phyloP scores from a whole-genome alignment of 2,329 filamentous ascomycete genomes.

The Sporothrix globosa region DNA sequence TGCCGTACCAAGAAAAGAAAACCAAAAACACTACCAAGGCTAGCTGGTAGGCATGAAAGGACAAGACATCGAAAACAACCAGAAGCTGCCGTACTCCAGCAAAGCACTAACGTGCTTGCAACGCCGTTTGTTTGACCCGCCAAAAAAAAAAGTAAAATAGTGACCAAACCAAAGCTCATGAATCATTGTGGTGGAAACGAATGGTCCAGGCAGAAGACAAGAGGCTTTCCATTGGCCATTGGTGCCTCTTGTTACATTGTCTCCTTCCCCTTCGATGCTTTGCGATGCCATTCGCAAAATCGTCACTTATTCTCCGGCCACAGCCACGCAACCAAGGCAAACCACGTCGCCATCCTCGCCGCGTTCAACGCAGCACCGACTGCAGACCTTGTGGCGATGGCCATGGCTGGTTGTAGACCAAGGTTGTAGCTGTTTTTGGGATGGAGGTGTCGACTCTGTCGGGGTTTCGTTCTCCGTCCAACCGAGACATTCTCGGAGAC shows the following conservation, averaged over 20 bases:
- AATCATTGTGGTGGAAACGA: background rate
- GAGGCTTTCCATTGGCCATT: background rate
- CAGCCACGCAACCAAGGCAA: constrained; percentile 63
- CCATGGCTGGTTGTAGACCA: constrained; percentile 47
- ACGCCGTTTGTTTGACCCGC: background rate
- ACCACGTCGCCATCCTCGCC: constrained; percentile 67
- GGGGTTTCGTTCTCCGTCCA: constrained; percentile 44
- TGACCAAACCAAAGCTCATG: background rate
- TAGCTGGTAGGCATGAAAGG: background rate
- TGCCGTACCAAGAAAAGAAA: background rate
- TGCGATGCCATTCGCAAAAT: background rate
- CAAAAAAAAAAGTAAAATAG: background rate
- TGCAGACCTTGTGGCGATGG: constrained; percentile 63
- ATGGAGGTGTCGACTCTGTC: background rate
- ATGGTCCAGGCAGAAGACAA: background rate
- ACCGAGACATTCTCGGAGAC: constrained; percentile 64
- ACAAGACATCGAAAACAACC: background rate
- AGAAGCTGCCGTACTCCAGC: background rate
- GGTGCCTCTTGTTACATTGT: background rate
- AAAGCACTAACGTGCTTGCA: background rate
- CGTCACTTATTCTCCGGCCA: background rate
- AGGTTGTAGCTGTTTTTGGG: constrained; percentile 24
- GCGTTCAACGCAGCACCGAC: constrained; percentile 68
- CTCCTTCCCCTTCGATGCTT: background rate
- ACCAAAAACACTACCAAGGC: background rate